Base-by-base conservation (phyloP, 2,329 filamentous ascomycete genomes). In the Pseudocercospora crystallina region DNA sequence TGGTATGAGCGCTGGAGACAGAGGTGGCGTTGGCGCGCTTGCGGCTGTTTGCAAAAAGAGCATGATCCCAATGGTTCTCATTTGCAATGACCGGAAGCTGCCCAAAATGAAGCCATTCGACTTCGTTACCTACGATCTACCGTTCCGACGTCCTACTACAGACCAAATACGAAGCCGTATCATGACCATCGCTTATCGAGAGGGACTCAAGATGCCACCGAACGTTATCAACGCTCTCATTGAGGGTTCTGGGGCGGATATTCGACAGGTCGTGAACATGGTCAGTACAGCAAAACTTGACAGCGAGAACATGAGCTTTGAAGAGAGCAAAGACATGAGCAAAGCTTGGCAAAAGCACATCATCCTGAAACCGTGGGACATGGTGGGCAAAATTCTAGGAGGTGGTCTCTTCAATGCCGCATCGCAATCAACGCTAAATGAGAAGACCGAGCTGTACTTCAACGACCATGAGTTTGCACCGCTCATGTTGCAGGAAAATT, bases 41-140 rank as follows among this genome's bases (percentile, higher is more conserved):
- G 92, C 94, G 49, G 90, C 94, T 51, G 87, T 96, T 47, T 96
- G 92, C 78, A 96, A 89, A 74, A 96, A 95, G 77, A 94, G 91
- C 0, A 85, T 94, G 61, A 84, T 99, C 17, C 94, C 94, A 1
- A 86, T 99, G 68, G 97, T 99, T 61, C 80, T 99, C 47, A 97
- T 99, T 61, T 99, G 94, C 80, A 99, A 99, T 69, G 94, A 99
- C 67, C 86, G 94, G 61, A 85, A 81, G 59, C 75, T 91, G 56
- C 94, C 87, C 29, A 99, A 99, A 79, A 99, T 99, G 94, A 96
- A 92, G 73, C 94, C 94, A 0, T 99, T 99, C 67, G 91, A 97
- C 67, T 82, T 83, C 63, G 86, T 88, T 45, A 86, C 89, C 2
- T 91, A 82, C 64, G 91, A 97, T 58, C 74, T 99, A 57, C 84